Base-by-base conservation (phyloP, 1,139 yeast species). In the Candida sanyaensis region DNA sequence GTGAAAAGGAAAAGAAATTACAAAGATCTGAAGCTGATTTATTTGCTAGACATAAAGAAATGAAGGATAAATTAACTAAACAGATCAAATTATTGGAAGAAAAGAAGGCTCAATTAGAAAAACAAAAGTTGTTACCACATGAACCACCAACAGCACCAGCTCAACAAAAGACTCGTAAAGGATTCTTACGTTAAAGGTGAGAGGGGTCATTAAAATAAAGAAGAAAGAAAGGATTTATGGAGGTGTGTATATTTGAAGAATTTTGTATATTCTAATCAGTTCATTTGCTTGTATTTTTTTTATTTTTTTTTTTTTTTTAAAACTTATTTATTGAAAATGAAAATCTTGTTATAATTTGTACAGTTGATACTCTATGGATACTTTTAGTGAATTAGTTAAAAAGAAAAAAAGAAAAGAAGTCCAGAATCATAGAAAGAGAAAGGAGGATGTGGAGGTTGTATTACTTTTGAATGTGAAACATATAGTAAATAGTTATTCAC, bases 1-100 rank as follows among this genome's bases (percentile, higher is more conserved):
- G 88, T 50, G 98, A 92, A 71, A 95, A 95, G 84, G 99, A 95
- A 71, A 89, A 91, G 79, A 92, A 92, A 75, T 82, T 95, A 66
- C 96, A 92, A 75, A 89, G 92, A 73, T 90, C 97, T 43, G 99
- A 95, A 73, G 96, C 96, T 49, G 99, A 95, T 70, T 81, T 95
- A 63, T 93, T 93, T 68, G 83, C 96, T 37, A 85, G 96, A 68
- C 99, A 95, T 71, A 89, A 90, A 69, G 98, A 93, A 68, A 91
- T 93, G 95, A 92, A 93, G 75, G 98, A 92, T 63, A 90, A 89
- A 69, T 80, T 93, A 64, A 79, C 88, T 58, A 88, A 88, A 67
- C 97, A 92, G 71, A 84, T 93, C 56, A 85, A 85, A 64, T 83
- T 91, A 60, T 80, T 93, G 64, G 98, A 93, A 68, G 97, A 91